Percentiles rank a stretch among this genome's conserved stretches.
Evolutionary conservation across 1,284 basidiomycete genomes (phyloP).

Genomic region (Trichosporon asahii): DNA sequence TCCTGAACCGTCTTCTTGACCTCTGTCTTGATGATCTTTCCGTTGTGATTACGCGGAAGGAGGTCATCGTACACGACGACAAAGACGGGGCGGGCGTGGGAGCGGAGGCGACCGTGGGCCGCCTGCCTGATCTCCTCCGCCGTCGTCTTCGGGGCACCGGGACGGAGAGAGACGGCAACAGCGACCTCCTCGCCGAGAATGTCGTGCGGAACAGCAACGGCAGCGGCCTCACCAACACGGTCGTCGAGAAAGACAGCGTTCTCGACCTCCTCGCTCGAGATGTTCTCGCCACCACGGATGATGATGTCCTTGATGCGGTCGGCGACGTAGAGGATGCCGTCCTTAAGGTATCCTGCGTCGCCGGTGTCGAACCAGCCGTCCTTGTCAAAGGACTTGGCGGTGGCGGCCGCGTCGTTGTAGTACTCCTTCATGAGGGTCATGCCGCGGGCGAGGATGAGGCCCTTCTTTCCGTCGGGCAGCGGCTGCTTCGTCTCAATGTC

Average conservation of each 20-base stretch:
- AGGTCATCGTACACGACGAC: conserved; percentile 12
- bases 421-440: conserved; percentile 48
- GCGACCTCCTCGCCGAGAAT: conserved; percentile 45
- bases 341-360: conserved; percentile 41
- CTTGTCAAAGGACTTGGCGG: conserved; percentile 21
- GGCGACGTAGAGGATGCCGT: conserved; percentile 42
- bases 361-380: conserved; percentile 49
- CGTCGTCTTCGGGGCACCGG: conserved; percentile 7
- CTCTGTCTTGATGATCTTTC: conserved; percentile 24
- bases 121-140: conserved; percentile 12
- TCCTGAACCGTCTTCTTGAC: conserved; percentile 23
- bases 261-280: conserved; percentile 41
- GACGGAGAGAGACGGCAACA: conserved; percentile 34
- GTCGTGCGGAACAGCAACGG: conserved; percentile 38
- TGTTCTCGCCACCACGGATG: conserved; percentile 47
- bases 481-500: conserved; percentile 30
- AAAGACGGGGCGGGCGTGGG: conserved; percentile 20
- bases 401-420: conserved; percentile 22
- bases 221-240: conserved; percentile 38
- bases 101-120: conserved; percentile 17
- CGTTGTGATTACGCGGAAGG: conserved; percentile 21
- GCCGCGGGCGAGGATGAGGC: conserved; percentile 39
- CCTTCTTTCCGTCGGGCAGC: conserved; percentile 28
- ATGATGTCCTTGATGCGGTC: conserved; percentile 42
- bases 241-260: conserved; percentile 42